These are phyloP conservation scores for Collybiopsis confluens DNA, from an alignment of 768 basidiomycete species.

Conservation along the genomic window DNA sequence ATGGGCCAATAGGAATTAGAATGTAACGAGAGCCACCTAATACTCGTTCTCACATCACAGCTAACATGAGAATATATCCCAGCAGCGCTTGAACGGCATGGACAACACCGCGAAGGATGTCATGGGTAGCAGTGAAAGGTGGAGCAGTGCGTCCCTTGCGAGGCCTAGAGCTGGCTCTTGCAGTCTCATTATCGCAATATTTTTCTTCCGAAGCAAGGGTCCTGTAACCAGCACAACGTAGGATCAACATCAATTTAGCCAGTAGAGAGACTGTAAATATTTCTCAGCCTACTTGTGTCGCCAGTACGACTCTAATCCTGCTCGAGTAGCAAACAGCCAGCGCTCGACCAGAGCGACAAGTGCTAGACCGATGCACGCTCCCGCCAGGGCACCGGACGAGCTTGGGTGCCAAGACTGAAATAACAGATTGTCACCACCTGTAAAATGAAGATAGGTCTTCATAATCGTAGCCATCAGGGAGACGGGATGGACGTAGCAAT, in stretches of 20 bases:
- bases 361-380: slow-evolving; percentile 70
- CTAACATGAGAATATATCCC: slow-evolving; percentile 73
- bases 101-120: slow-evolving; percentile 65
- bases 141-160: slow-evolving; percentile 35
- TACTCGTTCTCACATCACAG: slow-evolving; percentile 58
- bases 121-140: slow-evolving; percentile 66
- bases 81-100: slow-evolving; percentile 61
- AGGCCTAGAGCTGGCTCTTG: slow-evolving; percentile 7
- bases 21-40: not conserved
- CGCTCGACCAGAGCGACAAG: slow-evolving; percentile 68
- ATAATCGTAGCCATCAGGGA: slow-evolving; percentile 50
- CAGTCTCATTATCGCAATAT: not conserved
- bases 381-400: slow-evolving; percentile 66
- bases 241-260: not conserved
- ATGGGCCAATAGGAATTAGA: slow-evolving; percentile 1
- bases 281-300: slow-evolving; percentile 52
- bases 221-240: not conserved
- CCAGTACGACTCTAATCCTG: slow-evolving; percentile 56
- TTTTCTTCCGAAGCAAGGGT: slow-evolving; percentile 7
- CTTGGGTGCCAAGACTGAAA: slow-evolving; percentile 69
- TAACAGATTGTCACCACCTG: slow-evolving; percentile 55
- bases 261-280: slow-evolving; percentile 7
- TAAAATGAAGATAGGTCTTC: slow-evolving; percentile 64
- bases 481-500: not conserved
- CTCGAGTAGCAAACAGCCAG: slow-evolving; percentile 55